Conservation (phyloP, 441 rosid species). For the Populus hybrid region DNA sequence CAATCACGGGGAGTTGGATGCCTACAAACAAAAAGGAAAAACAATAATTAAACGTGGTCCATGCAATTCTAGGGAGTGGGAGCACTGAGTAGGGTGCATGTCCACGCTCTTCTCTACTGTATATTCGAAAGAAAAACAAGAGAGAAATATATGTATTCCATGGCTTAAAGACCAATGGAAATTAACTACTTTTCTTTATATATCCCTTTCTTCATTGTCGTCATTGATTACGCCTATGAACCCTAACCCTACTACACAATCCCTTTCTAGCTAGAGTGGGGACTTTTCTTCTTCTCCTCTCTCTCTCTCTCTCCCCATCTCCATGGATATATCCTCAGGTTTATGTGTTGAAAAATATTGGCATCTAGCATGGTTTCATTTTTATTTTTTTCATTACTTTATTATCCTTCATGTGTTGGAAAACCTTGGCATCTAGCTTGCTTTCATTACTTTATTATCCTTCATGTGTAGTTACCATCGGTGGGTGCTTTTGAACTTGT, state of each 20-base stretch:
- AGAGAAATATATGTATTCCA: background rate
- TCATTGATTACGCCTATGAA: slow-evolving; percentile 29
- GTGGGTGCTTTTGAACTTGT: background rate
- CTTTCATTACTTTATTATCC: background rate
- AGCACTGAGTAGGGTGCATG: slow-evolving; percentile 21
- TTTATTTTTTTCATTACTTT: background rate
- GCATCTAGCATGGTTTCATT: background rate
- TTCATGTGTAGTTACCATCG: background rate
- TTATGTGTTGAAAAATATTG: background rate
- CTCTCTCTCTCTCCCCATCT: background rate
- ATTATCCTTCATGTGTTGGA: background rate
- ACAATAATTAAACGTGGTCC: slow-evolving; percentile 34
- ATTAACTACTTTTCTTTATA: background rate
- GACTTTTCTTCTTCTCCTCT: slow-evolving; percentile 18
- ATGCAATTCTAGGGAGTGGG: slow-evolving; percentile 28
- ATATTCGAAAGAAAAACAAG: background rate
- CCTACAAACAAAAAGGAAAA: background rate
- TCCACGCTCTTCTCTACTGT: slow-evolving; percentile 9
- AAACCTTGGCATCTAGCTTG: background rate
- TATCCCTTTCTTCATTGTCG: slow-evolving; percentile 10
- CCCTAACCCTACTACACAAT: slow-evolving; percentile 16
- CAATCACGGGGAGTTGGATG: background rate
- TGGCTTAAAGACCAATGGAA: background rate
- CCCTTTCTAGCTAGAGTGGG: slow-evolving; percentile 29
- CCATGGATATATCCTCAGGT: background rate